A percentile compares a stretch with the other conserved stretches of the same genome.
phyloP scores from a whole-genome alignment of 2,329 filamentous ascomycete genomes.

The Sporothrix protearum region DNA sequence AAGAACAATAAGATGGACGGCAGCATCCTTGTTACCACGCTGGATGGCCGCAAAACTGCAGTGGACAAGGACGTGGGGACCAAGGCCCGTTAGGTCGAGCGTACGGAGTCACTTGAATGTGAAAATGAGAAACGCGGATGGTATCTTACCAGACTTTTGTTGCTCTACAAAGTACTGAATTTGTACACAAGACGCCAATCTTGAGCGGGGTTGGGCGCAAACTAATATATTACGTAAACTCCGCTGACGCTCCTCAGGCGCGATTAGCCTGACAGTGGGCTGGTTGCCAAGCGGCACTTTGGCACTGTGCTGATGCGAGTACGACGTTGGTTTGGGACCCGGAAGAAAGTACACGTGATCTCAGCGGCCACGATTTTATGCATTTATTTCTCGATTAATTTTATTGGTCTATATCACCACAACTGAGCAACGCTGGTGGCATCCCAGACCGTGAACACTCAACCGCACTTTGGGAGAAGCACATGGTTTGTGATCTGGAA shows the following conservation, averaged over 20 bases:
- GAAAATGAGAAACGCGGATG: not conserved
- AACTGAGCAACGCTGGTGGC: not conserved
- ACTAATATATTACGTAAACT: conserved; percentile 19
- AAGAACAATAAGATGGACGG: not conserved
- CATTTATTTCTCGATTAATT: not conserved
- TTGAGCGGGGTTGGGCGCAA: not conserved
- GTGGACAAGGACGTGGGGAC: not conserved
- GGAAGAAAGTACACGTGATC: not conserved
- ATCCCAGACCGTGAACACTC: not conserved
- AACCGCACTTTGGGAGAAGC: not conserved
- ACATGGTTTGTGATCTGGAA: not conserved
- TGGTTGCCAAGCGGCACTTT: not conserved
- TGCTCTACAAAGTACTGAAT: no score
- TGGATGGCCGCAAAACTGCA: not conserved
- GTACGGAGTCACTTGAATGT: no score
- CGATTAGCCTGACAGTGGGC: not conserved
- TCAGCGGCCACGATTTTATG: not conserved
- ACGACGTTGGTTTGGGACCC: not conserved
- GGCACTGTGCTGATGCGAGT: conserved; percentile 9
- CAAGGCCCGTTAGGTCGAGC: not conserved
- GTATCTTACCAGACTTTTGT: no score
- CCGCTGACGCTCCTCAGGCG: no score
- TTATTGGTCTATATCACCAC: conserved; percentile 4
- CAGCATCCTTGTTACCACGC: not conserved
- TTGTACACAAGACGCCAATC: conserved; percentile 13